phyloP scores from a whole-genome alignment of 495 filamentous ascomycete species.

The Aspergillus wentii region DNA sequence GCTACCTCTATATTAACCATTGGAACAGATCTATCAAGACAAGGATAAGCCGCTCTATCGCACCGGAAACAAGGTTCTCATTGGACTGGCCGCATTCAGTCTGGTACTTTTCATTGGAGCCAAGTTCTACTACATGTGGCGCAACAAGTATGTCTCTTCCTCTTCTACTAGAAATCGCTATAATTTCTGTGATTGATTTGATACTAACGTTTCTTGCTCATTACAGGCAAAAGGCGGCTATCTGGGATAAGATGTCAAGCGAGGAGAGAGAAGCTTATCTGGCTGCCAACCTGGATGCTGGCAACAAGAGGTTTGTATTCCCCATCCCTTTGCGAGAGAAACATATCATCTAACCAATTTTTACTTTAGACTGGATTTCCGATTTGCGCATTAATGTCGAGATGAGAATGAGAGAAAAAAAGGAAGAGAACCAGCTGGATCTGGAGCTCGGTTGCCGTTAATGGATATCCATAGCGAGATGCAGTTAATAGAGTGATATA shows the following conservation, averaged over 20 bases:
- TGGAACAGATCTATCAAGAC: slow-evolving; percentile 53
- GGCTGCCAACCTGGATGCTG: slow-evolving; percentile 56
- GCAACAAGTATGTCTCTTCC: slow-evolving; percentile 44
- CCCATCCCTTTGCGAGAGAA: neutral
- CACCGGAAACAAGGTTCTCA: slow-evolving; percentile 59
- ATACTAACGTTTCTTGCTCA: too few species aligned
- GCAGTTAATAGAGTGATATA: too few species aligned
- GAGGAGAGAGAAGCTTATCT: slow-evolving; percentile 62
- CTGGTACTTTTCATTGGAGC: slow-evolving; percentile 49
- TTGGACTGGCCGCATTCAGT: slow-evolving; percentile 50
- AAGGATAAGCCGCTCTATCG: slow-evolving; percentile 63
- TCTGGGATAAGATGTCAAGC: slow-evolving; percentile 56
- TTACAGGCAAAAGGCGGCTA: slow-evolving; percentile 33
- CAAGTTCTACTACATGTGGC: slow-evolving; percentile 59
- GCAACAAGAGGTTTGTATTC: slow-evolving; percentile 58
- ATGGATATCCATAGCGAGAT: too few species aligned
- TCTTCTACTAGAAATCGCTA: too few species aligned
- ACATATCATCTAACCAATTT: slow-evolving; percentile 3
- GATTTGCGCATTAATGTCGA: slow-evolving; percentile 40
- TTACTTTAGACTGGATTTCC: slow-evolving; percentile 43
- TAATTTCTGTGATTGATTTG: neutral
- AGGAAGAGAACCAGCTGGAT: slow-evolving; percentile 1
- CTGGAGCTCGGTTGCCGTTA: neutral
- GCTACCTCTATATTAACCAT: neutral
- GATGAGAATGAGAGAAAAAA: neutral